Percentiles rank a stretch among this genome's conserved stretches.
Evolutionary conservation across 495 filamentous ascomycete species (phyloP).

Genomic region (Tuber brumale): DNA sequence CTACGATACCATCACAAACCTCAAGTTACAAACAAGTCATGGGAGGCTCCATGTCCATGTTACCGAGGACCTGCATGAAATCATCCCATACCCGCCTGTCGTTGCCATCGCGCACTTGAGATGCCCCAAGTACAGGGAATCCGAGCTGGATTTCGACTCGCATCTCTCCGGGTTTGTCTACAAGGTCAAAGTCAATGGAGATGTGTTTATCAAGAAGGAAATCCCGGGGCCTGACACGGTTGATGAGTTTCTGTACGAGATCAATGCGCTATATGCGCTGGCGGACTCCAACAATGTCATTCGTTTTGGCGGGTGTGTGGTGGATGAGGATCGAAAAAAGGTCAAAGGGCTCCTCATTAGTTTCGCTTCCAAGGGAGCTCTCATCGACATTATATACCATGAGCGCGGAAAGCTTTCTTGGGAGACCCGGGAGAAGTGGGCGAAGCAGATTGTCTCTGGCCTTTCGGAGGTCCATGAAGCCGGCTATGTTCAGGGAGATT

Average conservation of each 20-base stretch:
- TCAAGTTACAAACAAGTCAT: constrained; percentile 86
- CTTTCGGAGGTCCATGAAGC: constrained; percentile 90
- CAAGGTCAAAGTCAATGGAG: constrained; percentile 66
- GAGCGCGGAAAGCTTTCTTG: constrained; percentile 59
- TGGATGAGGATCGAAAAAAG: constrained; percentile 65
- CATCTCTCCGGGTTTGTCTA: constrained; percentile 97
- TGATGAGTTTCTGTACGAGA: constrained; percentile 96
- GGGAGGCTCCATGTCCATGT: constrained; percentile 92
- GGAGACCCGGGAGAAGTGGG: constrained; percentile 78
- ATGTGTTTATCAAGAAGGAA: constrained; percentile 88
- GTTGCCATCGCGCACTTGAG: constrained; percentile 68
- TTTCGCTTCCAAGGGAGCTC: constrained; percentile 77
- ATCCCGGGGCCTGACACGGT: constrained; percentile 94
- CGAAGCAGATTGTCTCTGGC: constrained; percentile 82
- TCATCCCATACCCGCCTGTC: constrained; percentile 75
- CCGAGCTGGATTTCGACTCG: constrained; percentile 72
- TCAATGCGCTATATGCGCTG: constrained; percentile 85
- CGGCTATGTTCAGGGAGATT: constrained; percentile 95
- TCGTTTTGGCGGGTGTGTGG: constrained; percentile 77
- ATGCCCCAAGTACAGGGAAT: constrained; percentile 62
- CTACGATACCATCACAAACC: constrained; percentile 90
- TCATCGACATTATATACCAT: constrained; percentile 81
- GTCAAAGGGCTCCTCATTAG: constrained; percentile 90
- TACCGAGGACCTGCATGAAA: constrained; percentile 95
- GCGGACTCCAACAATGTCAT: constrained; percentile 69